Percentiles rank a stretch among this genome's conserved stretches.
These are phyloP conservation scores for Euphrasia arctica DNA, from an alignment of 305 asterid genomes.

Conservation along the genomic window DNA sequence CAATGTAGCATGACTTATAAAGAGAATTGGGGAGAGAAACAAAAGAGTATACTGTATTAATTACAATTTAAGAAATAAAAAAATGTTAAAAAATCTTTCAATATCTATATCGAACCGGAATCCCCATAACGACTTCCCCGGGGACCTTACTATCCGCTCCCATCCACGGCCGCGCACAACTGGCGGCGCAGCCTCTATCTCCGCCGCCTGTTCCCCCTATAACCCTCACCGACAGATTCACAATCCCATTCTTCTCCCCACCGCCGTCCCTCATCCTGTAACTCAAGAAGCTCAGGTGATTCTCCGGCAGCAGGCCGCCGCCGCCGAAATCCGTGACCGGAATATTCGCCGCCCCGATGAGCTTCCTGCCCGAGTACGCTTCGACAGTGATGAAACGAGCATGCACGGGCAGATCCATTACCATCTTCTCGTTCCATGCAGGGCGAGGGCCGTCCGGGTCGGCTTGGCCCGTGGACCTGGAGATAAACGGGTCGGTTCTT, in stretches of 20 bases:
- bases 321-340: conserved; percentile 62
- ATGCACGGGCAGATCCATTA: conserved; percentile 46
- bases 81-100: conserved; percentile 1
- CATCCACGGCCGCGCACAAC: conserved; percentile 40
- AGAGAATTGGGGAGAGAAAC: too few species aligned
- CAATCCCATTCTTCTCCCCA: conserved; percentile 62
- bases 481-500: conserved; percentile 28
- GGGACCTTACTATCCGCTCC: conserved; percentile 20
- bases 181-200: conserved; percentile 26
- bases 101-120: conserved; percentile 44
- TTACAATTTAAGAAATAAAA: neutral
- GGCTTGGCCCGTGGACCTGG: conserved; percentile 34
- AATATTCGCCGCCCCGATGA: conserved; percentile 44
- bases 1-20: too few species aligned
- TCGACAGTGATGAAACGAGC: conserved; percentile 48
- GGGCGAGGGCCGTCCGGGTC: conserved; percentile 44
- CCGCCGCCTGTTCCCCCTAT: conserved; percentile 23
- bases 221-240: conserved; percentile 52
- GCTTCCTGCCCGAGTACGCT: conserved; percentile 36
- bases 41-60: neutral
- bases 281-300: conserved; percentile 61
- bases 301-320: conserved; percentile 47
- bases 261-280: conserved; percentile 51
- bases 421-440: conserved; percentile 59
- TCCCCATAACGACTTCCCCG: conserved; percentile 43